A percentile compares a stretch with the other conserved stretches of the same genome.
phyloP scores from a whole-genome alignment of 306 rosid species.

The Glycine latifolia region DNA sequence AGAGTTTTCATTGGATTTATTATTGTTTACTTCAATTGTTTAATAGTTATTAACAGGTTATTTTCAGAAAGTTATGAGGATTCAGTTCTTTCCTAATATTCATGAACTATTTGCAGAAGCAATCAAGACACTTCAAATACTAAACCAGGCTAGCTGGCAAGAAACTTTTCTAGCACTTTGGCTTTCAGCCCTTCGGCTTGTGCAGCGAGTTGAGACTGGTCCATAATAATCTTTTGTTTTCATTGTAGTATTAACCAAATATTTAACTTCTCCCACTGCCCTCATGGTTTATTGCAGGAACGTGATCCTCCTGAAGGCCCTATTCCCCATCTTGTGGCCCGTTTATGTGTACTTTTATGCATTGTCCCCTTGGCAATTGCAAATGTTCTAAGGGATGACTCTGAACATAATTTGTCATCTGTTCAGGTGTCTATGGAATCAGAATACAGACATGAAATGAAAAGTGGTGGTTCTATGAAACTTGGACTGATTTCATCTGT shows the following conservation, averaged over 20 bases:
- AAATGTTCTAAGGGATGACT: conserved; percentile 60
- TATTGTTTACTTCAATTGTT: conserved; percentile 24
- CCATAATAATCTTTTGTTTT: conserved; percentile 47
- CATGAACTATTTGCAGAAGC: conserved; percentile 65
- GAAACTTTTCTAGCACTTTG: conserved; percentile 83
- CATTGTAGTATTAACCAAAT: conserved; percentile 28
- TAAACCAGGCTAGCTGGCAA: conserved; percentile 89
- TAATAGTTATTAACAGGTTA: conserved; percentile 27
- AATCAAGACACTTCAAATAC: conserved; percentile 66
- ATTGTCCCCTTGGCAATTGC: conserved; percentile 77
- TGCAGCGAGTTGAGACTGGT: conserved; percentile 81
- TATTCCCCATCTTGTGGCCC: conserved; percentile 80
- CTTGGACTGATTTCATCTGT: conserved; percentile 70
- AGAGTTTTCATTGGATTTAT: conserved; percentile 40
- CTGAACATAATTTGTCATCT: conserved; percentile 48
- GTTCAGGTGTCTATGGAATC: conserved; percentile 44
- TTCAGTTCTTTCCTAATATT: conserved; percentile 44
- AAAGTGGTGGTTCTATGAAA: conserved; percentile 53
- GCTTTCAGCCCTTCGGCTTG: conserved; percentile 93
- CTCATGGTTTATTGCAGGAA: conserved; percentile 61
- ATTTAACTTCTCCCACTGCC: conserved; percentile 38
- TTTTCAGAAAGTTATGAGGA: conserved; percentile 41
- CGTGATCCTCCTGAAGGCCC: conserved; percentile 89
- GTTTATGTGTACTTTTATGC: conserved; percentile 70
- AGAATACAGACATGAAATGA: conserved; percentile 47